Percentiles rank a stretch among this genome's conserved stretches.
Conservation (phyloP, 2,329 filamentous ascomycete genomes). For the Colletotrichum plurivorum region DNA sequence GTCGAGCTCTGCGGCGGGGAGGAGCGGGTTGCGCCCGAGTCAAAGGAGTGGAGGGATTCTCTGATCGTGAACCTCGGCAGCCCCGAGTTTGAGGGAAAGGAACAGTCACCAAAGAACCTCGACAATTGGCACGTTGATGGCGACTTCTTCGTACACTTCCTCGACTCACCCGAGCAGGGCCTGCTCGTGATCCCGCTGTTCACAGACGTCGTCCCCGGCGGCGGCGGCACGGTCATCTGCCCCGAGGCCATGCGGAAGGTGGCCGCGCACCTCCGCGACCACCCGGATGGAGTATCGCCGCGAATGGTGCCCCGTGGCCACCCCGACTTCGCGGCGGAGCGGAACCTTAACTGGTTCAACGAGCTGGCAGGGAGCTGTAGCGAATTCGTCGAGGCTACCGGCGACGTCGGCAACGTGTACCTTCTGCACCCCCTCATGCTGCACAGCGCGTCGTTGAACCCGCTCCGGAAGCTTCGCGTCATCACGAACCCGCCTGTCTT, state of each 20-base stretch:
- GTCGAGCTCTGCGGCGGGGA: constrained; percentile 77
- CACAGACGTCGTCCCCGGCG: constrained; percentile 71
- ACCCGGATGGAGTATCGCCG: constrained; percentile 77
- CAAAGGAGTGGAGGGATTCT: constrained; percentile 74
- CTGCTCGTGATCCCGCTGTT: constrained; percentile 78
- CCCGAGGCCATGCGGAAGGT: constrained; percentile 70
- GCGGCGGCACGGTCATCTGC: constrained; percentile 77
- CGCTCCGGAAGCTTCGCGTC: constrained; percentile 44
- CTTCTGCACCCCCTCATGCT: constrained; percentile 73
- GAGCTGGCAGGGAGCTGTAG: constrained; percentile 55
- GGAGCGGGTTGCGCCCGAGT: constrained; percentile 62
- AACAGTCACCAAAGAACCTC: constrained; percentile 66
- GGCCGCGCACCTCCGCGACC: constrained; percentile 70
- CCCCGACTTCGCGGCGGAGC: constrained; percentile 58
- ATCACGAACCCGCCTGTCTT: constrained; percentile 56
- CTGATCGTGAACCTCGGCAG: constrained; percentile 80
- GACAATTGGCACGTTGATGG: constrained; percentile 78
- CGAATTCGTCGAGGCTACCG: constrained; percentile 68
- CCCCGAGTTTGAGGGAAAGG: constrained; percentile 63
- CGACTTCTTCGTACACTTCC: constrained; percentile 80
- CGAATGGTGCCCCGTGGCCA: constrained; percentile 72
- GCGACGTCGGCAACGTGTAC: constrained; percentile 69
- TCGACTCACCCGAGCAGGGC: constrained; percentile 79
- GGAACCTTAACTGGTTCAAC: constrained; percentile 62
- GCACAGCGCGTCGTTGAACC: constrained; percentile 63